Percentiles rank a stretch among this genome's conserved stretches.
These are phyloP conservation scores for Nepenthes gracilis DNA, from an alignment of 148 eudicot species.

Conservation along the genomic window DNA sequence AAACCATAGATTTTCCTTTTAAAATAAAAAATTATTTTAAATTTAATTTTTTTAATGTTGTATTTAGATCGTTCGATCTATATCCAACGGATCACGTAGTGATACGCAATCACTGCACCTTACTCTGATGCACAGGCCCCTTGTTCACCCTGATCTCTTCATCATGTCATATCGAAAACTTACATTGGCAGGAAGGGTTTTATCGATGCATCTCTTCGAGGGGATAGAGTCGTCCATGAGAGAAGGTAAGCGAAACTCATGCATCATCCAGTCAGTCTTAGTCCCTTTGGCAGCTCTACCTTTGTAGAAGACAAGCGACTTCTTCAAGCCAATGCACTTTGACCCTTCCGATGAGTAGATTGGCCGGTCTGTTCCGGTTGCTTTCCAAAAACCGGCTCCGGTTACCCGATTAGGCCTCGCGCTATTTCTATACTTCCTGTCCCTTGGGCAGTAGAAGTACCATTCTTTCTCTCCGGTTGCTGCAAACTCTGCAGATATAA, in stretches of 20 bases:
- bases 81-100: no score
- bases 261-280: slow-evolving; percentile 82
- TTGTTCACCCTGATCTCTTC: no score
- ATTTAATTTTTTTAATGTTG: no score
- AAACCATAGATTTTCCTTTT: no score
- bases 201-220: slow-evolving; percentile 24
- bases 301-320: slow-evolving; percentile 37
- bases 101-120: no score
- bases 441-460: slow-evolving; percentile 76
- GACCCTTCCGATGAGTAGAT: slow-evolving; percentile 49
- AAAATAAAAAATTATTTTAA: neutral
- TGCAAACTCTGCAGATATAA: slow-evolving; percentile 30
- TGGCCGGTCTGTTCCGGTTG: slow-evolving; percentile 65
- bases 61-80: no score
- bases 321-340: slow-evolving; percentile 61
- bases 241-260: slow-evolving; percentile 60
- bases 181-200: slow-evolving; percentile 28
- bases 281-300: slow-evolving; percentile 57
- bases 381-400: slow-evolving; percentile 66
- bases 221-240: slow-evolving; percentile 11
- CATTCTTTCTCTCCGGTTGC: slow-evolving; percentile 58
- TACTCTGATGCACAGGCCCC: no score
- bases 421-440: slow-evolving; percentile 59
- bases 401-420: slow-evolving; percentile 63
- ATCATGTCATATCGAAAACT: neutral